A percentile compares a stretch with the other conserved stretches of the same genome.
Evolutionary conservation across 2,329 filamentous ascomycete genomes (phyloP).

Genomic region (Sporothrix protearum): DNA sequence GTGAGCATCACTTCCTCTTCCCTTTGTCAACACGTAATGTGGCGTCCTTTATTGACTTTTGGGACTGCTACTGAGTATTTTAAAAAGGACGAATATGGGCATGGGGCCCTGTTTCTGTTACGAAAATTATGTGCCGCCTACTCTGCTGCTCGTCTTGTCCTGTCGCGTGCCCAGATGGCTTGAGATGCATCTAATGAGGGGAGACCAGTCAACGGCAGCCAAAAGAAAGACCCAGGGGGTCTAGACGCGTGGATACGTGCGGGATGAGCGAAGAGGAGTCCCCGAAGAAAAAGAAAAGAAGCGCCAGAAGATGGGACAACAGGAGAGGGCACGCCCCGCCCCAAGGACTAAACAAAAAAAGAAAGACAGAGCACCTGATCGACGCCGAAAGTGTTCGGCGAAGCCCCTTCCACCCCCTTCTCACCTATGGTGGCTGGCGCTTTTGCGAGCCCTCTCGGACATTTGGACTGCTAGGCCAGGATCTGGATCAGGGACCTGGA

Average conservation of each 20-base stretch:
- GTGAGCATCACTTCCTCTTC: not conserved
- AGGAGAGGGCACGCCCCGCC: not conserved
- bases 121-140: not conserved
- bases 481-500: not conserved
- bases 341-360: not conserved
- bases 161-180: conserved; percentile 3
- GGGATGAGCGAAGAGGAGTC: not conserved
- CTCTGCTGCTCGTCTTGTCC: not conserved
- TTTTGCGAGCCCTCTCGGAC: not conserved
- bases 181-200: not conserved
- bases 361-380: not conserved
- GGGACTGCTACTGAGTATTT: not conserved
- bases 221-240: not conserved
- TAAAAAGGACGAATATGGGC: not conserved
- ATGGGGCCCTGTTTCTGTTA: not conserved
- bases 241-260: not conserved
- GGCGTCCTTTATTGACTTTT: conserved; percentile 6
- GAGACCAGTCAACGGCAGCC: not conserved
- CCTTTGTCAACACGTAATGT: not conserved
- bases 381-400: not conserved
- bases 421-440: not conserved
- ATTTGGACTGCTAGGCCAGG: not conserved
- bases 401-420: not conserved
- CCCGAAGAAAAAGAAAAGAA: conserved; percentile 3
- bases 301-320: not conserved